Evolutionary conservation across 148 eudicot species (phyloP).

Genomic region (Euryodendron excelsum): DNA sequence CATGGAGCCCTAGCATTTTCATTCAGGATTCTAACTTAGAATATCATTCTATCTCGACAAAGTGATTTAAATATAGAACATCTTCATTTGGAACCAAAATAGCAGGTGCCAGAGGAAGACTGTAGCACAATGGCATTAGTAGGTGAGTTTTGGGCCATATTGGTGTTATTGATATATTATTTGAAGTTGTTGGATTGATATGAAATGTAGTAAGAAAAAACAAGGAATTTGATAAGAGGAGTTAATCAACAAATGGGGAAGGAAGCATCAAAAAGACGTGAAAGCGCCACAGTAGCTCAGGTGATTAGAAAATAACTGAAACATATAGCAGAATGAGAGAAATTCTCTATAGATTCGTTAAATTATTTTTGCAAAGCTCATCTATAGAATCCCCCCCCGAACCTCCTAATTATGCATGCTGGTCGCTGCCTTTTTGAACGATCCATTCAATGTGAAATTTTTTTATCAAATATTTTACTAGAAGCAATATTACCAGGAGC

Average conservation of each 20-base stretch:
- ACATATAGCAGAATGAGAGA: neutral
- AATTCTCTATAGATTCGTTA: neutral
- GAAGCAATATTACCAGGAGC: neutral
- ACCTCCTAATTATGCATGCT: neutral
- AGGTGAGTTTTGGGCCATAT: no score
- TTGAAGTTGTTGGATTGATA: no score
- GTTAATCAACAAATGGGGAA: neutral
- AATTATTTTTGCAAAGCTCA: neutral
- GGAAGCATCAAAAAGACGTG: neutral
- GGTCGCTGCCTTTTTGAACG: neutral
- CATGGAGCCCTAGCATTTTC: neutral
- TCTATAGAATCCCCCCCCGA: neutral
- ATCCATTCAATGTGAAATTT: neutral
- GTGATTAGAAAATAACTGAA: neutral
- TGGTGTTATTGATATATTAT: no score
- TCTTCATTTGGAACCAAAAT: no score
- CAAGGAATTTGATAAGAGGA: neutral
- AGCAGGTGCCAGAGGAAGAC: no score
- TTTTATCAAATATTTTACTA: neutral
- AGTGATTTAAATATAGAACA: neutral
- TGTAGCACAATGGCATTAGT: no score
- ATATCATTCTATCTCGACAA: neutral
- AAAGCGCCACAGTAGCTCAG: neutral
- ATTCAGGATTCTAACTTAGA: no score
- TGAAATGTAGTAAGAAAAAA: neutral